Percentiles rank a stretch among this genome's conserved stretches.
Evolutionary conservation across 2,329 filamentous ascomycete species (phyloP).

Genomic region (Cordyceps cicadae): DNA sequence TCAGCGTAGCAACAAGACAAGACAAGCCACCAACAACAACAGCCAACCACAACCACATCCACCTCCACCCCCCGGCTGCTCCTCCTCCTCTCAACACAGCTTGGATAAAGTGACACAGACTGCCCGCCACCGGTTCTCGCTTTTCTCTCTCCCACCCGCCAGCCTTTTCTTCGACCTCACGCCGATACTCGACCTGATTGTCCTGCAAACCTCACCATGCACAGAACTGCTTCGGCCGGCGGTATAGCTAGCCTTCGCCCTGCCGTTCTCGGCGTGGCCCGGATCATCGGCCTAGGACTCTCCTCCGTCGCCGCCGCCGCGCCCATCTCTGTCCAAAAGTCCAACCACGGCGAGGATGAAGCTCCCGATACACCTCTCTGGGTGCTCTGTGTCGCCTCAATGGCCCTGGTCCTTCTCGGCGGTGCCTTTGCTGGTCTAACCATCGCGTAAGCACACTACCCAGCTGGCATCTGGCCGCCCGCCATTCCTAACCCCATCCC

Average conservation of each 20-base stretch:
- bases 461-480: too few species aligned
- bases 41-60: neutral
- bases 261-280: constrained; percentile 42
- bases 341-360: constrained; percentile 36
- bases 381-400: constrained; percentile 72
- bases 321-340: constrained; percentile 26
- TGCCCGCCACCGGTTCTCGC: neutral
- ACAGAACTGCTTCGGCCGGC: constrained; percentile 18
- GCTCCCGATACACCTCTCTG: constrained; percentile 56
- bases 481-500: neutral
- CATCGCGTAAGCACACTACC: constrained; percentile 55
- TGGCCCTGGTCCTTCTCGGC: constrained; percentile 74
- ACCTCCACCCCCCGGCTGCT: too few species aligned
- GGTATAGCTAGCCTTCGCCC: constrained; percentile 36
- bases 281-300: constrained; percentile 41
- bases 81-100: neutral
- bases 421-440: constrained; percentile 94
- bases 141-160: neutral
- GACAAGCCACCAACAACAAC: neutral
- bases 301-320: constrained; percentile 41
- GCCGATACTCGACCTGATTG: neutral
- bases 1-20: neutral
- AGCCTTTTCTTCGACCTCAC: neutral
- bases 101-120: neutral
- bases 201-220: constrained; percentile 18